Evolutionary conservation across 495 filamentous ascomycete genomes (phyloP).

Genomic region (Parathielavia appendiculata): DNA sequence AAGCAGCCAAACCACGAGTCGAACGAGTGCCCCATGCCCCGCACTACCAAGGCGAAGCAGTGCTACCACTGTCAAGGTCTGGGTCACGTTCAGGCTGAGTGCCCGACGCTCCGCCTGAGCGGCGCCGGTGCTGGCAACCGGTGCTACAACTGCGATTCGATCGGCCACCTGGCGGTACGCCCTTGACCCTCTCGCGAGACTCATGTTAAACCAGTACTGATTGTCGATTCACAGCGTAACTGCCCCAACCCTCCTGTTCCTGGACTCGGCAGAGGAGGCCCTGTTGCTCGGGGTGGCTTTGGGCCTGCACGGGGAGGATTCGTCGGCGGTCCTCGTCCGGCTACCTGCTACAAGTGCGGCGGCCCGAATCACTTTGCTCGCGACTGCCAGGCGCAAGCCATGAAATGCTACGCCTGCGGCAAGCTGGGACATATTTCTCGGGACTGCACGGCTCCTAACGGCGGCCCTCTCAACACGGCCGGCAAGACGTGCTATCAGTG

Average conservation of each 20-base stretch:
- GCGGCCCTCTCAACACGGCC: conserved; percentile 87
- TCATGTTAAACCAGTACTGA: conserved; percentile 2
- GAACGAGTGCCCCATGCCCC: conserved; percentile 89
- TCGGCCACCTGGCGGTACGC: conserved; percentile 72
- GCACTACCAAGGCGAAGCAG: conserved; percentile 97
- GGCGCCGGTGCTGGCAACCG: conserved; percentile 70
- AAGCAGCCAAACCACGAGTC: conserved; percentile 97
- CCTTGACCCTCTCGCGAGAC: neutral
- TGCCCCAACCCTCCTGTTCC: conserved; percentile 67
- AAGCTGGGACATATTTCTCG: conserved; percentile 97
- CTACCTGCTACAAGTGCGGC: conserved; percentile 99
- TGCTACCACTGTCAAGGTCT: conserved; percentile 99
- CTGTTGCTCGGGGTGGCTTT: conserved; percentile 63
- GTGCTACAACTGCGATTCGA: conserved; percentile 93
- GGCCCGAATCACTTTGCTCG: conserved; percentile 98
- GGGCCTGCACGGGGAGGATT: conserved; percentile 40
- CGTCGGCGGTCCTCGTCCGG: conserved; percentile 61
- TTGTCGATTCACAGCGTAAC: conserved; percentile 54
- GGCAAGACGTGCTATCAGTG: conserved; percentile 99
- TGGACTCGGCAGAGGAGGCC: conserved; percentile 59
- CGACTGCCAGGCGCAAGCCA: conserved; percentile 98
- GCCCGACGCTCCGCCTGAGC: conserved; percentile 90
- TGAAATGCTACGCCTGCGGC: conserved; percentile 99
- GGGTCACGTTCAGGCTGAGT: conserved; percentile 98
- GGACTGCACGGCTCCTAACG: conserved; percentile 96